Conservation (phyloP, 208 protist species). For the Trypanosoma mega region DNA sequence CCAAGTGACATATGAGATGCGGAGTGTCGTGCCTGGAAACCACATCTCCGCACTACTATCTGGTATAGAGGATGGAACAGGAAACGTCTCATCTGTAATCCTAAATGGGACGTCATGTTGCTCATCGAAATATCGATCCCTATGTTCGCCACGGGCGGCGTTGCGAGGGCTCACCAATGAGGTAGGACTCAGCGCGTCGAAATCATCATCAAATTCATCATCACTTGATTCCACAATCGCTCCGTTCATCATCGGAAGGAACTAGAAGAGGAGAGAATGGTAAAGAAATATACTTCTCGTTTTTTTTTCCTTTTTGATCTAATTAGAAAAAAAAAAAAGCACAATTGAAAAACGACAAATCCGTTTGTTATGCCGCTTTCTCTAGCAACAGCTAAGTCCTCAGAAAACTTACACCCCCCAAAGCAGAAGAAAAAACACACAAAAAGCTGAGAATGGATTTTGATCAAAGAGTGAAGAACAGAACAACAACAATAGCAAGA, state of each 20-base stretch:
- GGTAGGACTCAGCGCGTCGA: constrained; percentile 1
- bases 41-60: constrained; percentile 46
- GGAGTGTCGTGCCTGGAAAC: constrained; percentile 63
- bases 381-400: no score
- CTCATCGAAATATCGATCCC: constrained; percentile 38
- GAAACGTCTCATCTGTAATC: constrained; percentile 61
- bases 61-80: constrained; percentile 42
- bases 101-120: constrained; percentile 32
- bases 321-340: no score
- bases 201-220: neutral
- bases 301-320: no score
- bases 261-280: no score
- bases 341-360: no score
- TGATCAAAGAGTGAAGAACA: constrained; percentile 18
- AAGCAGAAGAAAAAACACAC: constrained; percentile 15
- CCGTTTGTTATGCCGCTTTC: no score
- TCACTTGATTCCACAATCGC: no score
- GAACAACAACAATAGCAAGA: no score
- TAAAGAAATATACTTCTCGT: no score
- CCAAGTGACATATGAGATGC: constrained; percentile 79
- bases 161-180: no score
- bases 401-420: no score
- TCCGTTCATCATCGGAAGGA: no score
- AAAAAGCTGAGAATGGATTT: constrained; percentile 9
- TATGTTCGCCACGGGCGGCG: neutral